Percentiles rank a stretch among this genome's conserved stretches.
Evolutionary conservation across 495 filamentous ascomycete species (phyloP).

Genomic region (Pyrenula aspistea): DNA sequence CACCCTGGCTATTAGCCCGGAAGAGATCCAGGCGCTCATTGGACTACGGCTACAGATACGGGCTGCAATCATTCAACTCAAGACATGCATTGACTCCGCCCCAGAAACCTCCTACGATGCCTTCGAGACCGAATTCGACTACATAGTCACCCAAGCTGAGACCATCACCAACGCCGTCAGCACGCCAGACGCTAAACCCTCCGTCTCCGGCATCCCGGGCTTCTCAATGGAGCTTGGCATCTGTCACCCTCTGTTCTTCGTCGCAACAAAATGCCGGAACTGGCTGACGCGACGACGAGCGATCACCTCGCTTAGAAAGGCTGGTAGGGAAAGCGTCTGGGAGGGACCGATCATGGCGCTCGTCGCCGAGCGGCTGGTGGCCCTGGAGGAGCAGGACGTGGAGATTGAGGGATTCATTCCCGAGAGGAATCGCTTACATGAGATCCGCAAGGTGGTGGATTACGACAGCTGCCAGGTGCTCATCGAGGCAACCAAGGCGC

Average conservation of each 20-base stretch:
- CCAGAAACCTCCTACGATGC: slow-evolving; percentile 1
- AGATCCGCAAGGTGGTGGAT: slow-evolving; percentile 1
- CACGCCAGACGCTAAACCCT: neutral
- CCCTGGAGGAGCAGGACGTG: neutral
- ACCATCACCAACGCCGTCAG: neutral
- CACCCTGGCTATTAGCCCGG: neutral
- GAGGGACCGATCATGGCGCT: neutral
- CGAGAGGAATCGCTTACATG: neutral
- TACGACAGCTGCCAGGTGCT: neutral
- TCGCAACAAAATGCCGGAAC: neutral
- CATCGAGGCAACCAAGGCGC: neutral
- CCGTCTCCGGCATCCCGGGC: neutral
- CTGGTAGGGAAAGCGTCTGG: neutral
- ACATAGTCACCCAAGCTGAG: neutral
- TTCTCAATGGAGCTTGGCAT: neutral
- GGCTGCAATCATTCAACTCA: neutral
- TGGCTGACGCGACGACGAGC: neutral
- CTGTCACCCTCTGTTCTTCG: neutral
- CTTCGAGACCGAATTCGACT: neutral
- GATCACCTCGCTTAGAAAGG: neutral
- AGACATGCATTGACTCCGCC: neutral
- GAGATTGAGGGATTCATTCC: neutral
- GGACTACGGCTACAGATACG: neutral
- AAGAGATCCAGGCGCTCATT: neutral
- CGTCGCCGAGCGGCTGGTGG: neutral